A percentile compares a stretch with the other conserved stretches of the same genome.
phyloP scores from a whole-genome alignment of 2,329 filamentous ascomycete genomes.

The Fusarium sp. region DNA sequence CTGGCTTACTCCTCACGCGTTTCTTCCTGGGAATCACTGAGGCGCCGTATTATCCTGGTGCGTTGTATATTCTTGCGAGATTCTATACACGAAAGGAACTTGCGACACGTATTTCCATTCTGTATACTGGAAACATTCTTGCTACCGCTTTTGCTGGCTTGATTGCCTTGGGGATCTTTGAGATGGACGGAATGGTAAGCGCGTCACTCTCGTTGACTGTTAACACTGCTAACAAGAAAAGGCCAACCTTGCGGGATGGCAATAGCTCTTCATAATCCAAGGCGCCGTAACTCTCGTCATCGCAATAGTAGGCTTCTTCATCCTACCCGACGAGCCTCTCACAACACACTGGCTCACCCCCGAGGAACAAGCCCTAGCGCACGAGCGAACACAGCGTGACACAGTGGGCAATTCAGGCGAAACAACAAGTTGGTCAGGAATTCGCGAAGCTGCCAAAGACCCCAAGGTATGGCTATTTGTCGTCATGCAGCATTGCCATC shows the following conservation, averaged over 20 bases:
- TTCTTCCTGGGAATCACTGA: constrained; percentile 59
- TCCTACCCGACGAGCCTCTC: constrained; percentile 55
- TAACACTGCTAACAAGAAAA: not conserved
- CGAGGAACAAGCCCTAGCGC: constrained; percentile 58
- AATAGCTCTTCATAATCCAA: constrained; percentile 74
- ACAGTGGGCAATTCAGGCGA: constrained; percentile 58
- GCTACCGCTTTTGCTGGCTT: constrained; percentile 58
- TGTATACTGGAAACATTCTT: constrained; percentile 58
- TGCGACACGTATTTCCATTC: constrained; percentile 57
- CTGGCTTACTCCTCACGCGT: constrained; percentile 61
- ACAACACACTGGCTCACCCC: constrained; percentile 59
- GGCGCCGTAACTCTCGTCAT: constrained; percentile 58
- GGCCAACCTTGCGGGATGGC: constrained; percentile 47
- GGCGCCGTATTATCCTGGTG: constrained; percentile 56
- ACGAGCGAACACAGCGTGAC: constrained; percentile 59
- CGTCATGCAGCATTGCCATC: constrained; percentile 65
- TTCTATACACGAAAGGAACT: constrained; percentile 68
- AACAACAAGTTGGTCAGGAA: constrained; percentile 59
- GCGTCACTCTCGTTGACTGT: too few species aligned
- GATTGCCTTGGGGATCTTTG: constrained; percentile 59
- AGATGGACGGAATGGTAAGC: constrained; percentile 42
- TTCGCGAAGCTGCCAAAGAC: constrained; percentile 59
- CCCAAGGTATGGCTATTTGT: constrained; percentile 63
- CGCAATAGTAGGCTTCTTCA: constrained; percentile 43
- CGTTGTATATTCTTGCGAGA: constrained; percentile 60